Evolutionary conservation across 2,329 filamentous ascomycete genomes (phyloP), one percentile per base, ranked within the genome.

Genomic region (Fusarium nurragi): DNA sequence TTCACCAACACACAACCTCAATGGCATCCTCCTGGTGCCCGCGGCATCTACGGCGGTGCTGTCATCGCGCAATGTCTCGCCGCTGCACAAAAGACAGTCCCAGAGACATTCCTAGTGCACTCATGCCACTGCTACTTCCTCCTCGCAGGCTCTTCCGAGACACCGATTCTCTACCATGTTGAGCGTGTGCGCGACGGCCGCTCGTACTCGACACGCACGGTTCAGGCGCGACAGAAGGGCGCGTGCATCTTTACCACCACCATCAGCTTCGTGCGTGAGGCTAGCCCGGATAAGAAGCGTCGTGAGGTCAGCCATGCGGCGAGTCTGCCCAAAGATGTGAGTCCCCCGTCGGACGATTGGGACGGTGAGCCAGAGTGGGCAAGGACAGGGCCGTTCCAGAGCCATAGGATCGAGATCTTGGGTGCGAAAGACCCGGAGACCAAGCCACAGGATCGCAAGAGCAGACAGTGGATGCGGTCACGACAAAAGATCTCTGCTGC

Each of bases 81-180:
- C 41, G 93, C 95, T 3, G 95, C 93, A 22, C 93, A 97, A 77
- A 87, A 88, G 74, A 99, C 95, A 10, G 92, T 99, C 3, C 90
- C 90, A 0, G 77, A 82, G 23, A 84, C 91, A 75, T 97, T 97
- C 78, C 86, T 89, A 59, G 88, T 95, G 46, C 95, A 99, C 82
- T 94, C 90, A 74, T 97, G 97, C 91, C 95, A 99, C 84, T 98
- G 95, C 86, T 99, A 98, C 82, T 99, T 99, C 77, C 89, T 99
- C 30, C 88, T 98, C 3, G 94, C 94, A 6, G 95, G 95, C 25
- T 91, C 94, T 73, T 84, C 88, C 13, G 87, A 90, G 60, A 90
- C 95, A 18, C 94, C 95, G 28, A 91, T 98, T 67, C 84, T 97
- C 63, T 98, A 97, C 81, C 92, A 97, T 75, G 95, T 99, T 43